Evolutionary conservation across 345 rosid species (phyloP), one percentile per base, ranked within the genome.

Genomic region (Pelargonium nanum): DNA sequence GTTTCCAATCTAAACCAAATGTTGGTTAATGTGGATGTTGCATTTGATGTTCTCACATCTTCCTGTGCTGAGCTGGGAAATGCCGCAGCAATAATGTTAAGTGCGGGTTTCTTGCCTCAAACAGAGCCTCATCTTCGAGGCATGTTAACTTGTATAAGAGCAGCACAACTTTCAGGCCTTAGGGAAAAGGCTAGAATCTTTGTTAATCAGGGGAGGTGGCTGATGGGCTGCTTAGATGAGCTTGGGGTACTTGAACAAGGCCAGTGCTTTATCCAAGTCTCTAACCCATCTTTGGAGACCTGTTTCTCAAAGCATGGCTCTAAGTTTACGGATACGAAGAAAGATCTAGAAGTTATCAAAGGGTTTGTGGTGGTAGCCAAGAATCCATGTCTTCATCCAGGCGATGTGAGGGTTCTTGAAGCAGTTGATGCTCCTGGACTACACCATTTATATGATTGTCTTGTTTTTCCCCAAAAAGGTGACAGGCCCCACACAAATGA

Each of bases 331-430:
- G 81, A 87, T 74, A 67, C 74, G 34, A 75, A 71, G 73, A 72
- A 75, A 65, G 75, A 83, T 62, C 30, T 82, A 64, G 64, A 78
- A 63, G 93, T 89, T 28, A 69, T 92, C 40, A 76, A 65, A 59
- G 95, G 97, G 12, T 73, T 61, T 51, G 91, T 81, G 67, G 91
- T 81, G 34, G 53, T 92, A 55, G 95, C 93, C 12, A 92, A 92
- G 76, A 92, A 85, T 69, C 95, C 97, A 24, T 89, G 96, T 72
- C 95, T 92, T 65, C 98, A 92, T 75, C 98, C 98, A 0, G 97
- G 93, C 60, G 98, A 85, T 77, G 24, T 89, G 66, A 73, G 97
- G 83, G 80, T 89, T 68, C 72, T 92, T 70, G 86, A 89, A 84
- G 97, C 98, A 56, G 89, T 92, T 67, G 97, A 92, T 75, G 76